Percentiles rank a stretch among this genome's conserved stretches.
These are phyloP conservation scores for Imleria badia DNA, from an alignment of 768 basidiomycete species.

Conservation along the genomic window DNA sequence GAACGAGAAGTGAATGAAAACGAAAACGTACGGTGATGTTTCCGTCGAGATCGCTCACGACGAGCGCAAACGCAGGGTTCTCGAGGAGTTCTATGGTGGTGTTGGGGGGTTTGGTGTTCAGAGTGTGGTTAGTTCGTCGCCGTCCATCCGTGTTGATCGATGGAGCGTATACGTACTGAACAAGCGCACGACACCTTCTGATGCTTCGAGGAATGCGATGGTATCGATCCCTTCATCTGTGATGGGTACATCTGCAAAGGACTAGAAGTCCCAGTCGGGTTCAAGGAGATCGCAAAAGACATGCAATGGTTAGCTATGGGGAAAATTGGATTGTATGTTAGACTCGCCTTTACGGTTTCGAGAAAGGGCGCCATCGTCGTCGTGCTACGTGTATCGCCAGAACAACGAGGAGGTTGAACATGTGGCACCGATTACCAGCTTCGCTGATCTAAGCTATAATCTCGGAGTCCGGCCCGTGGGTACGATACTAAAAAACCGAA, in stretches of 20 bases:
- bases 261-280: constrained; percentile 44
- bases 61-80: constrained; percentile 66
- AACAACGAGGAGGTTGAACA: neutral
- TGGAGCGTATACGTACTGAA: constrained; percentile 62
- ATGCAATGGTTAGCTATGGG: neutral
- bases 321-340: too few species aligned
- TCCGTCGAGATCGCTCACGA: constrained; percentile 84
- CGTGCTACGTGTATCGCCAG: constrained; percentile 1
- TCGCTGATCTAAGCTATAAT: constrained; percentile 1
- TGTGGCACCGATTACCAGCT: neutral
- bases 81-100: constrained; percentile 21
- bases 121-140: neutral
- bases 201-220: constrained; percentile 80
- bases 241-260: constrained; percentile 88
- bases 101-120: neutral
- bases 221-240: constrained; percentile 90
- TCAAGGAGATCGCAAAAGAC: neutral
- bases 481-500: too few species aligned
- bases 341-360: constrained; percentile 61
- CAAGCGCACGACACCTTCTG: constrained; percentile 82
- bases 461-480: too few species aligned
- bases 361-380: constrained; percentile 72
- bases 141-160: neutral
- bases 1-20: too few species aligned
- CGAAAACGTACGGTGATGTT: constrained; percentile 75